Evolutionary conservation across 306 rosid species (phyloP), one percentile per base, ranked within the genome.

Genomic region (Bauhinia variegata): DNA sequence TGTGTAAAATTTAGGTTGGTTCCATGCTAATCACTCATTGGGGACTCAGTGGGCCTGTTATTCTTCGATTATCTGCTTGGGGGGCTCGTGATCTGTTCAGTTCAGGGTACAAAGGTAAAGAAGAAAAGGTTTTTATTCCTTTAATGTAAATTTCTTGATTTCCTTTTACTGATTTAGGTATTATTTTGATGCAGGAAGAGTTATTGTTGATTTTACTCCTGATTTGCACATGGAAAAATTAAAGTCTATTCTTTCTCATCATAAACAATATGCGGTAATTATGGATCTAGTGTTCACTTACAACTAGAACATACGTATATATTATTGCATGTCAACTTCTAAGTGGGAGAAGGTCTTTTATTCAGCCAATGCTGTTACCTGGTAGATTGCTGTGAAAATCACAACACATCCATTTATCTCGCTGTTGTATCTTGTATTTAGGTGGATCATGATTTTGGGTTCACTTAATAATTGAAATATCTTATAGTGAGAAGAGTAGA

Each of bases 11-110:
- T 44, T 69, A 92, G 96, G 86, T 89, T 64, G 98, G 98, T 30
- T 87, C 96, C 47, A 80, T 92, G 91, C 72, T 92, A 67, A 86
- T 92, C 78, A 92, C 98, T 19, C 98, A 92, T 5, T 87, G 96
- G 98, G 98, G 96, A 78, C 87, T 92, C 73, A 92, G 98, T 74
- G 98, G 96, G 34, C 98, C 98, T 0, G 95, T 70, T 63, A 76
- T 92, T 81, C 98, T 92, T 67, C 87, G 92, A 38, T 73, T 92
- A 77, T 92, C 96, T 69, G 96, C 96, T 63, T 92, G 98, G 98
- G 96, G 89, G 54, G 98, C 96, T 53, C 92, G 98, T 64, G 74
- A 79, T 50, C 80, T 92, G 58, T 89, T 91, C 63, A 46, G 75
- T 70, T 84, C 91, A 67, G 68, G 78, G 53, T 92, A 92, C 85